A percentile compares a stretch with the other conserved stretches of the same genome.
Evolutionary conservation across 495 filamentous ascomycete genomes (phyloP).

Genomic region (Penicilliopsis zonata): DNA sequence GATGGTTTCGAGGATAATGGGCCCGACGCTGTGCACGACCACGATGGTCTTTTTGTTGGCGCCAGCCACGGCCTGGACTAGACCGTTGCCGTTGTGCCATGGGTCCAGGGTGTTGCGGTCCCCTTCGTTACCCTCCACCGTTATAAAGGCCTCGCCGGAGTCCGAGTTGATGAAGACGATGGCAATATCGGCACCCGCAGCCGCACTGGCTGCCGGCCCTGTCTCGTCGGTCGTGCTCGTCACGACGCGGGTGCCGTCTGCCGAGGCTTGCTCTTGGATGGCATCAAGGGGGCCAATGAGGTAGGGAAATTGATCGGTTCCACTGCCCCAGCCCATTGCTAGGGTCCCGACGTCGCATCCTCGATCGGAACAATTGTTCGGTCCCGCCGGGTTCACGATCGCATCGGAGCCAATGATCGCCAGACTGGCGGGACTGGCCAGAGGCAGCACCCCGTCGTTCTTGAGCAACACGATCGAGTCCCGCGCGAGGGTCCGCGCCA

Average conservation of each 20-base stretch:
- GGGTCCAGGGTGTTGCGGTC: constrained; percentile 42
- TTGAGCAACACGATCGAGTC: constrained; percentile 57
- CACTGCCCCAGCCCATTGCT: constrained; percentile 35
- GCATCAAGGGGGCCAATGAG: constrained; percentile 44
- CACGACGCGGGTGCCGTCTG: constrained; percentile 31
- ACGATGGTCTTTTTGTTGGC: constrained; percentile 45
- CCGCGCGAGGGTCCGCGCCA: constrained; percentile 49
- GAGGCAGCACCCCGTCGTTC: constrained; percentile 52
- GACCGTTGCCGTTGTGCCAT: constrained; percentile 29
- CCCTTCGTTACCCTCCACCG: constrained; percentile 44
- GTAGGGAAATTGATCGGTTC: constrained; percentile 30
- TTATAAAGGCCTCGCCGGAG: constrained; percentile 54
- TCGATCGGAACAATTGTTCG: constrained; percentile 62
- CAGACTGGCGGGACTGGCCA: constrained; percentile 42
- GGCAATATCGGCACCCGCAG: constrained; percentile 42
- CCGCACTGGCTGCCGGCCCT: constrained; percentile 30
- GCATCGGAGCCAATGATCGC: constrained; percentile 59
- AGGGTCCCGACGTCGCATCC: constrained; percentile 44
- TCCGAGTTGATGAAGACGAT: constrained; percentile 58
- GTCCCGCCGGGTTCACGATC: constrained; percentile 49
- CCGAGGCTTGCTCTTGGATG: constrained; percentile 31
- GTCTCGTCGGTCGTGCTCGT: constrained; percentile 38
- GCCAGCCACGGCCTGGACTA: constrained; percentile 45
- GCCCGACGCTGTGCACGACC: constrained; percentile 31
- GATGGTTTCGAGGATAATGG: constrained; percentile 28